Base-by-base conservation (phyloP, 2,329 filamentous ascomycete genomes). In the Trichoderma semiorbis region DNA sequence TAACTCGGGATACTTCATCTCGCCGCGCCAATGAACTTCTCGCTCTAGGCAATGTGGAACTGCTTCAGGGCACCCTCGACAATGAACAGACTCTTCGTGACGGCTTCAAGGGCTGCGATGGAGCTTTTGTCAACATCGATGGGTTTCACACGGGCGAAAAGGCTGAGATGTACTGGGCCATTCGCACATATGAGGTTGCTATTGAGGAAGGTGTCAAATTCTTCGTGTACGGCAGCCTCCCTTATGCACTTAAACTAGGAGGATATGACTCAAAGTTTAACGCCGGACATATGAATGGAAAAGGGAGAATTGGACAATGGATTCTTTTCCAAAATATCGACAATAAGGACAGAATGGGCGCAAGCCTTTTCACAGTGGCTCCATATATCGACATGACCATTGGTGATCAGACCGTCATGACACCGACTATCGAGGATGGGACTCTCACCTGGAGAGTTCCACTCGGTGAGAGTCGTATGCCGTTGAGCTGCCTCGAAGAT, bases 161-260 rank as follows among this genome's bases (percentile, higher is more conserved):
- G 28, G n/a, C 43, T 7, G 63, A 65, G 21, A 55, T 65, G 12
- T 65, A 53, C 43, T 65, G 63, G 63, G 63, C 63, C 21, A 65
- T 65, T 26, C 63, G 63, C 43, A 12, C 63, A 7, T 53, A 65
- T 30, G 63, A 65, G n/a, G 34, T 65, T 65, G 63, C 63, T 32
- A 65, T 65, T 12, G 63, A 65, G 16, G 63, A 65, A 21, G 63
- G 43, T 7, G 53, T 65, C 43, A 65, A 65, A 55, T 65, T 53
- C 30, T 65, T 53, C 8, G 63, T 65, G 1, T 65, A 65, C 34
- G 63, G 63, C 12, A 53, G 28, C 43, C 32, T 65, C 30, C 63
- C 63, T 21, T 66, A 66, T n/a, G 43, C 11, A 18, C 47, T 66
- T 7, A 66, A 66, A 12, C 18, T 39, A 11, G 47, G 63, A 24